phyloP scores from a whole-genome alignment of 495 filamentous ascomycete species.

The Chlorociboria aeruginascens region DNA sequence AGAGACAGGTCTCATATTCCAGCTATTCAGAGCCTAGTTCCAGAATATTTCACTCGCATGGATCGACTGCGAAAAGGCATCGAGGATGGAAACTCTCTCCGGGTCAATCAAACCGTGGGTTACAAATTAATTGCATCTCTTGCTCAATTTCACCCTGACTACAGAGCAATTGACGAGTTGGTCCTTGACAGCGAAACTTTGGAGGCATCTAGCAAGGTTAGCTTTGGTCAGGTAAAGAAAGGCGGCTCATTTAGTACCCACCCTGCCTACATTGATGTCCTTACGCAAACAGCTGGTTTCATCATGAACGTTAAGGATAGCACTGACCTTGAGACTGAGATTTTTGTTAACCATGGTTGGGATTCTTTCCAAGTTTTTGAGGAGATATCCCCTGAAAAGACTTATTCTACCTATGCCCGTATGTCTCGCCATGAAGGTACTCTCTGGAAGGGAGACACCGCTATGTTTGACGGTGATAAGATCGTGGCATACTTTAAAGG shows the following conservation, averaged over 20 bases:
- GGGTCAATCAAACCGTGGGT: conserved; percentile 39
- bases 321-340: conserved; percentile 52
- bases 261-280: conserved; percentile 60
- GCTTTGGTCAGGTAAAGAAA: conserved; percentile 37
- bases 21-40: conserved; percentile 24
- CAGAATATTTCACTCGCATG: conserved; percentile 32
- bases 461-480: conserved; percentile 49
- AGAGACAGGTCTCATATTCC: conserved; percentile 32
- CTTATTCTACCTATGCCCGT: conserved; percentile 56
- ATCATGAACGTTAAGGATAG: conserved; percentile 69
- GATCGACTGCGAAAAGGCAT: conserved; percentile 36
- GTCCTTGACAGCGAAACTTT: conserved; percentile 48
- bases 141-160: conserved; percentile 53
- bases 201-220: conserved; percentile 57
- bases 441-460: conserved; percentile 44
- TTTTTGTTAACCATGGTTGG: conserved; percentile 71
- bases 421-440: conserved; percentile 38
- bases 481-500: conserved; percentile 39
- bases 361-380: conserved; percentile 56
- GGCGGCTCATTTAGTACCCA: conserved; percentile 50
- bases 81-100: conserved; percentile 31
- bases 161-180: conserved; percentile 62
- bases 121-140: conserved; percentile 61
- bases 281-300: conserved; percentile 59
- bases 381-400: conserved; percentile 44